Evolutionary conservation across 1,284 basidiomycete genomes (phyloP).

Genomic region (Agaricales sp.): DNA sequence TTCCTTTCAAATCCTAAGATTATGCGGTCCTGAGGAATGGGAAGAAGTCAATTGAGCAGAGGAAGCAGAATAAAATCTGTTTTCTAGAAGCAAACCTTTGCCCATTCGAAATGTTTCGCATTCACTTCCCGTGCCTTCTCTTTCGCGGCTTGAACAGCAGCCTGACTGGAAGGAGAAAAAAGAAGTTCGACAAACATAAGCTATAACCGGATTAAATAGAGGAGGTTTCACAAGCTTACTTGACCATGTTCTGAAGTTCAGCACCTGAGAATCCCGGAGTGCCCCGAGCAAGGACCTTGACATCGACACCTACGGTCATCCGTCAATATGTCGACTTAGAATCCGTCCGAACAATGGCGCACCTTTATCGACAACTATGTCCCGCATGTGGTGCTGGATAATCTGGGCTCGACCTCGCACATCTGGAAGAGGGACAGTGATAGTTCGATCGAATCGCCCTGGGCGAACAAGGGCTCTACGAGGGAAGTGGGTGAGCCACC

Average conservation of each 20-base stretch:
- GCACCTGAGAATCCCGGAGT: constrained; percentile 90
- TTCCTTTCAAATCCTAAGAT: constrained; percentile 91
- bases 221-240: constrained; percentile 54
- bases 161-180: constrained; percentile 40
- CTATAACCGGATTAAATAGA: too few species aligned
- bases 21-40: constrained; percentile 64
- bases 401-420: constrained; percentile 84
- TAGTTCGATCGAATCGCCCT: constrained; percentile 87
- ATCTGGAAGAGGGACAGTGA: constrained; percentile 85
- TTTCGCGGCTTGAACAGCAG: constrained; percentile 87
- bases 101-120: constrained; percentile 92
- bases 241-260: constrained; percentile 90
- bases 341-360: constrained; percentile 12
- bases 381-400: constrained; percentile 80
- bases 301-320: constrained; percentile 53
- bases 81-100: constrained; percentile 55
- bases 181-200: constrained; percentile 2
- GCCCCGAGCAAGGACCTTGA: constrained; percentile 79
- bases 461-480: constrained; percentile 82
- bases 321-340: constrained; percentile 3
- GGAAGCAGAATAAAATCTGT: neutral
- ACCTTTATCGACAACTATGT: constrained; percentile 59
- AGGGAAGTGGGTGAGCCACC: constrained; percentile 2
- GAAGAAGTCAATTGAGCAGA: constrained; percentile 1
- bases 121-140: constrained; percentile 65